These are phyloP conservation scores for Penicillium griseofulvum DNA, from an alignment of 2,329 filamentous ascomycete species.

Conservation along the genomic window DNA sequence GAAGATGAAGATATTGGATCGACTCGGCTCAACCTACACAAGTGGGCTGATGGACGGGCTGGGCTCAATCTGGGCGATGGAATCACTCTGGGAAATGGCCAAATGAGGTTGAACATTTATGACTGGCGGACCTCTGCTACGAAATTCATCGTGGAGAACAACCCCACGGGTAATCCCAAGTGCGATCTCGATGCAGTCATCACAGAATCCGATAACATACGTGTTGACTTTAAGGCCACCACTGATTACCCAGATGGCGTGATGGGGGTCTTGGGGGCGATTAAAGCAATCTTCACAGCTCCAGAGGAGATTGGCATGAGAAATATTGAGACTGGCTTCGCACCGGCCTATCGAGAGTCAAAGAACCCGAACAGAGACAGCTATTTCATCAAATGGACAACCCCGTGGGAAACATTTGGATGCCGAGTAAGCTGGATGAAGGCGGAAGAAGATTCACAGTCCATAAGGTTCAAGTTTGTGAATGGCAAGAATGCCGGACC, in stretches of 20 bases:
- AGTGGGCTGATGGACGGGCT: not conserved
- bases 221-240: not conserved
- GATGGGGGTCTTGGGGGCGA: not conserved
- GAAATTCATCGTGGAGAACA: not conserved
- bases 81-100: not conserved
- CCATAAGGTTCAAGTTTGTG: constrained; percentile 1
- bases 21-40: not conserved
- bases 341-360: not conserved
- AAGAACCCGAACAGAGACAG: not conserved
- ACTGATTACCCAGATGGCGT: not conserved
- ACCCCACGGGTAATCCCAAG: not conserved
- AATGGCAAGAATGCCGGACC: not conserved
- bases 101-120: not conserved
- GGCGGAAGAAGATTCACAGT: not conserved
- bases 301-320: not conserved
- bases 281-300: not conserved
- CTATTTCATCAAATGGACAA: not conserved
- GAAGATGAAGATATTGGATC: not conserved
- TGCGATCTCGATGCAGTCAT: not conserved
- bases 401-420: not conserved
- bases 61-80: not conserved
- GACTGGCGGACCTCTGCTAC: not conserved
- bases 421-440: constrained; percentile 6
- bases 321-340: not conserved
- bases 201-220: not conserved